Percentiles rank a stretch among this genome's conserved stretches.
phyloP scores from a whole-genome alignment of 768 basidiomycete genomes.

The Psilocybe cubensis region DNA sequence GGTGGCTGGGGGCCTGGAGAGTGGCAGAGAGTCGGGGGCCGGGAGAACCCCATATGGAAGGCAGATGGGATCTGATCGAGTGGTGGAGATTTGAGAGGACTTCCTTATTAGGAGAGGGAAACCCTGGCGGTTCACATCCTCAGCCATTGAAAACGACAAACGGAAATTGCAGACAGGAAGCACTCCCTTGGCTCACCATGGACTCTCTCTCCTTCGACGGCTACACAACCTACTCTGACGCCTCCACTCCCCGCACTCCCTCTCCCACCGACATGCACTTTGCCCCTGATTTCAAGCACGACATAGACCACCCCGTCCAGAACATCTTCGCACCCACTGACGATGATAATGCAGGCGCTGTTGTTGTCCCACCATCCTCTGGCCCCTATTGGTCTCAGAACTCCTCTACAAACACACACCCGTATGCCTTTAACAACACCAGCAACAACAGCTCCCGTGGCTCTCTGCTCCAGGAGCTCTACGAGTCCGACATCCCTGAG shows the following conservation, averaged over 20 bases:
- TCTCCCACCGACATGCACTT: slow-evolving; percentile 52
- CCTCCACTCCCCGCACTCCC: slow-evolving; percentile 74
- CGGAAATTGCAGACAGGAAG: slow-evolving; percentile 14
- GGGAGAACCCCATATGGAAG: slow-evolving; percentile 27
- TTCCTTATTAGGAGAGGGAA: background rate
- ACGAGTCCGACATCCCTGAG: slow-evolving; percentile 58
- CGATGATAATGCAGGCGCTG: slow-evolving; percentile 46
- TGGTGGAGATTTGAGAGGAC: slow-evolving; percentile 10
- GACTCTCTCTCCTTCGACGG: slow-evolving; percentile 58
- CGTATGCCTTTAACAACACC: slow-evolving; percentile 33
- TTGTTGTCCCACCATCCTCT: slow-evolving; percentile 39
- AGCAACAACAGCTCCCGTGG: slow-evolving; percentile 38
- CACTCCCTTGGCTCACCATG: slow-evolving; percentile 30
- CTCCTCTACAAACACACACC: slow-evolving; percentile 29
- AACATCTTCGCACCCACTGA: slow-evolving; percentile 51
- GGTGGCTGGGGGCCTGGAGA: slow-evolving; percentile 36
- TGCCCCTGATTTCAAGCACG: slow-evolving; percentile 27
- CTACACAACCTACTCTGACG: slow-evolving; percentile 69
- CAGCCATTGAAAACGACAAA: slow-evolving; percentile 18
- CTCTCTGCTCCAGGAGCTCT: slow-evolving; percentile 73
- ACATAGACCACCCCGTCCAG: slow-evolving; percentile 48
- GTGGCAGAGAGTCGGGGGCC: slow-evolving; percentile 20
- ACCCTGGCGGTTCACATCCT: slow-evolving; percentile 13
- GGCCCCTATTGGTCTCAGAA: slow-evolving; percentile 36
- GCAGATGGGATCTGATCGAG: slow-evolving; percentile 15